Evolutionary conservation across 2,329 filamentous ascomycete species (phyloP).

Genomic region (Trichoderma brevicompactum): DNA sequence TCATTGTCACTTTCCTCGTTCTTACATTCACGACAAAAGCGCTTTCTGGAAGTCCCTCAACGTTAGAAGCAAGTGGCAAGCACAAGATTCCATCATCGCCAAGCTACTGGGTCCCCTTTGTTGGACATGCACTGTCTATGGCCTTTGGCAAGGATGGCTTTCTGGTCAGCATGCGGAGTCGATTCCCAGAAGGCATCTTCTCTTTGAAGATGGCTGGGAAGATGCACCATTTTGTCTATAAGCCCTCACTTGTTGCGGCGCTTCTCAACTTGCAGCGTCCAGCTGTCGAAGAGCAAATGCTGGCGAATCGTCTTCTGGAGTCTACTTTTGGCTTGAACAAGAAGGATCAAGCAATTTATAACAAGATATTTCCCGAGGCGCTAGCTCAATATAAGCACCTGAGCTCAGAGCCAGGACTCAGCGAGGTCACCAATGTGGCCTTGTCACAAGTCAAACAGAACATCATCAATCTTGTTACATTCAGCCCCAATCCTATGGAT

Average conservation of each 20-base stretch:
- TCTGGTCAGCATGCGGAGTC: constrained; percentile 39
- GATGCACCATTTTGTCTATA: constrained; percentile 43
- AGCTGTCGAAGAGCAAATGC: constrained; percentile 36
- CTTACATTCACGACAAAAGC: constrained; percentile 38
- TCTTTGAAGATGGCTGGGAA: constrained; percentile 41
- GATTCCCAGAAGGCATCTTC: constrained; percentile 44
- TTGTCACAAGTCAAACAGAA: constrained; percentile 37
- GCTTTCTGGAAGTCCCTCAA: constrained; percentile 28
- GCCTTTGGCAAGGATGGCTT: constrained; percentile 38
- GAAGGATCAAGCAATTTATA: constrained; percentile 40
- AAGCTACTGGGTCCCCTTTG: constrained; percentile 43
- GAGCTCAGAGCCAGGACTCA: constrained; percentile 36
- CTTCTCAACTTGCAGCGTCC: constrained; percentile 40
- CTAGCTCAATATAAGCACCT: constrained; percentile 37
- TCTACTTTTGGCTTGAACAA: constrained; percentile 42
- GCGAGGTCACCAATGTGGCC: constrained; percentile 32
- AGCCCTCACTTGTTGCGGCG: constrained; percentile 38
- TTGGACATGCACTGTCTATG: constrained; percentile 45
- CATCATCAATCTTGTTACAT: constrained; percentile 45
- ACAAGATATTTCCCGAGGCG: constrained; percentile 38
- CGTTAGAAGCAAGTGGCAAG: constrained; percentile 1
- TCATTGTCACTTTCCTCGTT: constrained; percentile 36
- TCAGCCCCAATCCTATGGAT: constrained; percentile 45
- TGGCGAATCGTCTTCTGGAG: constrained; percentile 37
- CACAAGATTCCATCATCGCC: constrained; percentile 28